Evolutionary conservation across 1,139 yeast species (phyloP).

Genomic region (Yamadazyma kanchanaburiensis): DNA sequence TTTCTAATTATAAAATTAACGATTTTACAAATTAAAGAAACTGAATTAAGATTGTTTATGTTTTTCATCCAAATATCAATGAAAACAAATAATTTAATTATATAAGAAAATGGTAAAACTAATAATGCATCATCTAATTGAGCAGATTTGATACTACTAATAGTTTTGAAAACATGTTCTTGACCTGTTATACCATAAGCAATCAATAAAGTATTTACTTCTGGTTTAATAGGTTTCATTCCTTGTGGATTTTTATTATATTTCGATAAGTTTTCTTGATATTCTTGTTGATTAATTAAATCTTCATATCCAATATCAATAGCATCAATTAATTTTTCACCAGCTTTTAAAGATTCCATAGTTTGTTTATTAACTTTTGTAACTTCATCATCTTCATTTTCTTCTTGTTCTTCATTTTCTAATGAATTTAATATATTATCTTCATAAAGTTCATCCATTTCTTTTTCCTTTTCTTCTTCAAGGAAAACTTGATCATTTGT

Average conservation of each 20-base stretch:
- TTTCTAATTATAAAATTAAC: slow-evolving; percentile 68
- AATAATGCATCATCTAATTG: slow-evolving; percentile 90
- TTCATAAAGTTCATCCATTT: slow-evolving; percentile 89
- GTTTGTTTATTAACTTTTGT: slow-evolving; percentile 79
- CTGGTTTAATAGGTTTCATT: slow-evolving; percentile 55
- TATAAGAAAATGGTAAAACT: slow-evolving; percentile 86
- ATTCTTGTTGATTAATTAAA: slow-evolving; percentile 54
- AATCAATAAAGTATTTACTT: slow-evolving; percentile 63
- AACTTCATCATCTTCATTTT: slow-evolving; percentile 50
- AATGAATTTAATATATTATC: slow-evolving; percentile 65
- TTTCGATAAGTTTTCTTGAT: slow-evolving; percentile 33
- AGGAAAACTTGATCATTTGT: slow-evolving; percentile 91
- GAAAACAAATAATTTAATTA: slow-evolving; percentile 65
- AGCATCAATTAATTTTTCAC: slow-evolving; percentile 92
- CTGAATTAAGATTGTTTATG: slow-evolving; percentile 40
- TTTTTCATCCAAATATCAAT: slow-evolving; percentile 71
- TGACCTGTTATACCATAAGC: slow-evolving; percentile 74
- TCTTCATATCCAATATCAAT: slow-evolving; percentile 79
- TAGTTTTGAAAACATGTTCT: slow-evolving; percentile 70
- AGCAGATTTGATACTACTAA: slow-evolving; percentile 69
- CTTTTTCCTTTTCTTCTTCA: slow-evolving; percentile 95
- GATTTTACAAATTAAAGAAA: slow-evolving; percentile 69
- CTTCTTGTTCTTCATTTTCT: slow-evolving; percentile 48
- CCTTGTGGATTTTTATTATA: slow-evolving; percentile 33
- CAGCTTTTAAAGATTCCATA: slow-evolving; percentile 88